phyloP scores from a whole-genome alignment of 1,284 basidiomycete species.

The Cutaneotrichosporon dermatis region DNA sequence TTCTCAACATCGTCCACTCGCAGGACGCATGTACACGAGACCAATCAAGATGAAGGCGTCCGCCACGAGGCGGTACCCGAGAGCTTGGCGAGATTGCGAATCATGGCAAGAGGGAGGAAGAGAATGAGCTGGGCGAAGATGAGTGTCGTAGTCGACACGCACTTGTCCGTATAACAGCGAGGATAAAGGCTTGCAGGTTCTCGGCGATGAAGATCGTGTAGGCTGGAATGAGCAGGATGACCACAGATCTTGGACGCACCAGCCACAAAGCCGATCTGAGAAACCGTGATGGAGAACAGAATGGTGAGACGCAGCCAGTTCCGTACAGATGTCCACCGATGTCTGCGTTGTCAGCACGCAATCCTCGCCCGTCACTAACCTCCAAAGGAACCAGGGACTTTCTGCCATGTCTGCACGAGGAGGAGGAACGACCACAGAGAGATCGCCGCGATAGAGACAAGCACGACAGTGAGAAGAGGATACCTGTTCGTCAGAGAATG shows the following conservation, averaged over 20 bases:
- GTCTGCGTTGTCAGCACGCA: constrained; percentile 52
- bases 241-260: constrained; percentile 21
- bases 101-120: constrained; percentile 79
- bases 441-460: constrained; percentile 76
- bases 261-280: constrained; percentile 64
- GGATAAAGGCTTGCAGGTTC: constrained; percentile 81
- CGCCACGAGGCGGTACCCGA: constrained; percentile 89
- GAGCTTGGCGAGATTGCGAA: constrained; percentile 86
- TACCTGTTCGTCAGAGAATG: constrained; percentile 46
- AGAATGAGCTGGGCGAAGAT: constrained; percentile 79
- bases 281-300: constrained; percentile 78
- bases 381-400: constrained; percentile 88
- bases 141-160: constrained; percentile 69
- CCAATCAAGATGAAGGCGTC: constrained; percentile 94
- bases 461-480: constrained; percentile 77
- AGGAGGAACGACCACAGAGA: constrained; percentile 94
- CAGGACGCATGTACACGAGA: constrained; percentile 78
- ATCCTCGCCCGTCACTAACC: constrained; percentile 53
- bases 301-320: constrained; percentile 88
- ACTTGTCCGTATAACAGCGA: constrained; percentile 71
- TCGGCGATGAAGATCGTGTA: constrained; percentile 96
- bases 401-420: constrained; percentile 81
- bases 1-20: constrained; percentile 64
- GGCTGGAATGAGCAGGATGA: constrained; percentile 52
- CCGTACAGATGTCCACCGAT: constrained; percentile 88